phyloP scores from a whole-genome alignment of 108 stramenopile genomes.

The Fragilaria radians region DNA sequence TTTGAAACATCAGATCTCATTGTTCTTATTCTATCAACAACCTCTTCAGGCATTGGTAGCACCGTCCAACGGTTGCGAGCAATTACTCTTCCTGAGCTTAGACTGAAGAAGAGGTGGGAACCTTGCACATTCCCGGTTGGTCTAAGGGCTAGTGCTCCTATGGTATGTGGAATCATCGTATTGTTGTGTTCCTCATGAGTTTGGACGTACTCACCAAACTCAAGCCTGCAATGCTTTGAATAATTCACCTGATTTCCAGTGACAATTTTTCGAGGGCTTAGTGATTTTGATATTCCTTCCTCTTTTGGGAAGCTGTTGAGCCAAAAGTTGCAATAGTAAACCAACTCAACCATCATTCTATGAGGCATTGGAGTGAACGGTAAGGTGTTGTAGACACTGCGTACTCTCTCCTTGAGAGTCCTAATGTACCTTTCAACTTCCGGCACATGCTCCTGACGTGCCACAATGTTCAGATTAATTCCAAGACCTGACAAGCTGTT shows the following conservation, averaged over 20 bases:
- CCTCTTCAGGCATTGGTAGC: conserved; percentile 20
- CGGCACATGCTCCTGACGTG: conserved; percentile 26
- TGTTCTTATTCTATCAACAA: conserved; percentile 8
- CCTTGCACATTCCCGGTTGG: conserved; percentile 24
- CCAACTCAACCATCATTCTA: conserved; percentile 15
- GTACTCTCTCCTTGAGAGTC: conserved; percentile 31
- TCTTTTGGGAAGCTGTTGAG: conserved; percentile 27
- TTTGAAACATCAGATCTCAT: no score
- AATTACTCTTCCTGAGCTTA: conserved; percentile 2
- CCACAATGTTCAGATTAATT: conserved; percentile 4
- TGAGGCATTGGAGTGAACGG: conserved; percentile 22
- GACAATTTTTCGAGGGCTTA: conserved; percentile 20
- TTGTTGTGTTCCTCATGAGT: conserved; percentile 29
- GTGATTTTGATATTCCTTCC: conserved; percentile 26
- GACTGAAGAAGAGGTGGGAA: conserved; percentile 12
- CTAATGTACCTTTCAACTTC: conserved; percentile 23
- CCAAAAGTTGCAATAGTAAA: conserved; percentile 11
- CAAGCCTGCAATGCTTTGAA: conserved; percentile 17
- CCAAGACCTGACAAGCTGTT: no score
- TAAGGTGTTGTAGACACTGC: conserved; percentile 16
- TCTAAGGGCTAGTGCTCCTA: conserved; percentile 21
- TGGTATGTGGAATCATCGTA: conserved; percentile 12
- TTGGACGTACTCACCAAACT: conserved; percentile 38
- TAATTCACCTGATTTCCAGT: conserved; percentile 2
- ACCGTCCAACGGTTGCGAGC: conserved; percentile 12